These are phyloP conservation scores for Dipodascopsis tothii DNA, from an alignment of 805 yeast genomes.

Conservation along the genomic window DNA sequence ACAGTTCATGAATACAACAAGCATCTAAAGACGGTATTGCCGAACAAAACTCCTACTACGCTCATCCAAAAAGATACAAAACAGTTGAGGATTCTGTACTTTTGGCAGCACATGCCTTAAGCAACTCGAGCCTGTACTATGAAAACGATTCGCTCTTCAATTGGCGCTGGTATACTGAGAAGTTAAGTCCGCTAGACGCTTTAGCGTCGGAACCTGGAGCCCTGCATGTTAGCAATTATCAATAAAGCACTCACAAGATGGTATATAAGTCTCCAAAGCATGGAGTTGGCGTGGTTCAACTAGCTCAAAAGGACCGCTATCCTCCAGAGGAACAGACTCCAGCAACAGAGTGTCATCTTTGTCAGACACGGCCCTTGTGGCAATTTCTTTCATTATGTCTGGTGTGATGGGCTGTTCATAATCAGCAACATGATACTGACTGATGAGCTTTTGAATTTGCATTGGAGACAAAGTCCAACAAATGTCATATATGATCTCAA, in stretches of 20 bases:
- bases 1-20: too few relatives aligned
- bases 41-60: neutral
- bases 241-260: conserved; percentile 54
- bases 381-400: conserved; percentile 70
- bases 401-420: conserved; percentile 88
- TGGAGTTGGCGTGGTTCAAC: conserved; percentile 55
- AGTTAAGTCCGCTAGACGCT: conserved; percentile 72
- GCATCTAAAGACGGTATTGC: neutral
- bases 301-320: conserved; percentile 37
- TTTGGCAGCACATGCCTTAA: neutral
- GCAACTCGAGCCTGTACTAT: neutral
- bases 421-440: conserved; percentile 85
- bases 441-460: conserved; percentile 87
- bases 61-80: neutral
- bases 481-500: conserved; percentile 85
- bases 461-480: conserved; percentile 89
- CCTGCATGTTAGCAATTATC: conserved; percentile 3
- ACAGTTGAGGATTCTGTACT: too few relatives aligned
- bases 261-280: conserved; percentile 67
- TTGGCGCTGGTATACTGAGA: conserved; percentile 1
- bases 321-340: conserved; percentile 36
- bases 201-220: conserved; percentile 76
- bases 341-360: conserved; percentile 35
- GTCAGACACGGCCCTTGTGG: conserved; percentile 36
- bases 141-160: too few relatives aligned